Conservation (phyloP, 805 yeast genomes). For the Pichia occidentalis region DNA sequence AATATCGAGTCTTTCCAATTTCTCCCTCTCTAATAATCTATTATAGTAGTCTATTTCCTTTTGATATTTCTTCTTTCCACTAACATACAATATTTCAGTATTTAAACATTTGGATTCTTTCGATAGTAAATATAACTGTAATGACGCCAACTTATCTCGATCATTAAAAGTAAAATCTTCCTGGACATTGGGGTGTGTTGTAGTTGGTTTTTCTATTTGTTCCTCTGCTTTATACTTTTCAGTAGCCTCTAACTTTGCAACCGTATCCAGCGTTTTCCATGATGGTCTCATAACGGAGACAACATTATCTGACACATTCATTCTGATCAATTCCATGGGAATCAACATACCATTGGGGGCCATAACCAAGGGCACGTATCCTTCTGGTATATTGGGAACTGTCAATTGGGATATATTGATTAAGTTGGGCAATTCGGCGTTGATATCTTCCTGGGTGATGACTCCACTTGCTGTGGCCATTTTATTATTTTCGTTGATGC, state of each 20-base stretch:
- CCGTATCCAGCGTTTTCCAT: slow-evolving; percentile 1
- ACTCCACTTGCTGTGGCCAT: no score
- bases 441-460: no score
- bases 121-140: slow-evolving; percentile 16
- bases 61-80: neutral
- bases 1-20: slow-evolving; percentile 2
- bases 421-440: no score
- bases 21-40: slow-evolving; percentile 6
- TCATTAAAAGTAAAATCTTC: slow-evolving; percentile 2
- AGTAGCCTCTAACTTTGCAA: no score
- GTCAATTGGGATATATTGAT: no score
- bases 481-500: no score
- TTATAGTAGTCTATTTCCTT: slow-evolving; percentile 8
- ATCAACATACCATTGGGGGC: slow-evolving; percentile 26
- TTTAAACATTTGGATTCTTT: slow-evolving; percentile 9
- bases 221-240: no score
- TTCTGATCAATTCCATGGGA: slow-evolving; percentile 23
- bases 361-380: slow-evolving; percentile 28
- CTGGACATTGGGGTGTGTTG: no score
- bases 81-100: neutral
- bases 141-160: slow-evolving; percentile 15
- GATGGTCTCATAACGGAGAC: slow-evolving; percentile 8
- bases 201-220: no score
- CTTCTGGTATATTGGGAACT: slow-evolving; percentile 22
- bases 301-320: neutral